Evolutionary conservation across 306 rosid species (phyloP).

Genomic region (Pueraria montana): DNA sequence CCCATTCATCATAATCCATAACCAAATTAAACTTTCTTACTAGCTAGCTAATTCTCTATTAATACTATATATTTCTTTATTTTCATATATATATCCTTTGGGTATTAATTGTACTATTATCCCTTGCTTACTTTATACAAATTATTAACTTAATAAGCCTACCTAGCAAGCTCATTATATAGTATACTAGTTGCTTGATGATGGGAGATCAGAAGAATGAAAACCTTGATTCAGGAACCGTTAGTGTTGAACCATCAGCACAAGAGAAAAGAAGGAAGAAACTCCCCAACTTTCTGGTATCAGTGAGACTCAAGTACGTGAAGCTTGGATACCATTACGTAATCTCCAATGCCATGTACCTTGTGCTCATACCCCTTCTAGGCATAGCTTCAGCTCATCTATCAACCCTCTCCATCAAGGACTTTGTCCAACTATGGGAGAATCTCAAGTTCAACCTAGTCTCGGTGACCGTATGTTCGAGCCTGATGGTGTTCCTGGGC

Average conservation of each 20-base stretch:
- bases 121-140: no score
- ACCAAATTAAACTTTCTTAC: no score
- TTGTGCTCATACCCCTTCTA: constrained; percentile 68
- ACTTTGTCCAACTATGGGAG: constrained; percentile 61
- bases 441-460: constrained; percentile 67
- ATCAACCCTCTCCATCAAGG: constrained; percentile 54
- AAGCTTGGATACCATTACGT: constrained; percentile 90
- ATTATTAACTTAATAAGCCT: no score
- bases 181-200: no score
- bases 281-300: constrained; percentile 79
- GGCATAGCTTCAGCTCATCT: constrained; percentile 62
- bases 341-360: constrained; percentile 86
- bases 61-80: no score
- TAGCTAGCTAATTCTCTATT: no score
- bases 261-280: constrained; percentile 1
- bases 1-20: no score
- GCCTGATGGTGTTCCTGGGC: constrained; percentile 65
- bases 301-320: constrained; percentile 83
- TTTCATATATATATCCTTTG: no score
- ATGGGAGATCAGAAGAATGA: constrained; percentile 28
- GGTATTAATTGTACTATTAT: no score
- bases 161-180: no score
- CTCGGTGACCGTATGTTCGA: constrained; percentile 56
- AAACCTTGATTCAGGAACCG: not conserved
- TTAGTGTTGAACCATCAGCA: constrained; percentile 35